phyloP scores from a whole-genome alignment of 2,329 filamentous ascomycete genomes.

The Boeremia exigua region DNA sequence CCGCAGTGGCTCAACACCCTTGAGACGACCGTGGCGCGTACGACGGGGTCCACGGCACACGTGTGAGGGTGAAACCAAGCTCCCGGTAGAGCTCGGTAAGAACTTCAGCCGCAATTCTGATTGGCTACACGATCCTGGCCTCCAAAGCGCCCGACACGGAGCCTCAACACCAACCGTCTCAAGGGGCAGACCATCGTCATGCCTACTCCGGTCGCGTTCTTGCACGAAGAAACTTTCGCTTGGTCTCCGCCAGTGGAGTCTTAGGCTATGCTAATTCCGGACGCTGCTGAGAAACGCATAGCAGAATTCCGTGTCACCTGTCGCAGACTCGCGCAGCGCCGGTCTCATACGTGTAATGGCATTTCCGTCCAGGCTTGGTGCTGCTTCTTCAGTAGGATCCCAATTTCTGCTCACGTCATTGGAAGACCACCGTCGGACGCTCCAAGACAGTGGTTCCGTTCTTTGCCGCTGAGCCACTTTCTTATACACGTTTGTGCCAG shows the following conservation, averaged over 20 bases:
- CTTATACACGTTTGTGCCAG: slow-evolving; percentile 31
- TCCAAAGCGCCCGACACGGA: slow-evolving; percentile 28
- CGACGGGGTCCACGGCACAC: slow-evolving; percentile 12
- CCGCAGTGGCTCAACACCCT: slow-evolving; percentile 12
- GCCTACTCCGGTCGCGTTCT: slow-evolving; percentile 23
- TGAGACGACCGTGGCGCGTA: slow-evolving; percentile 16
- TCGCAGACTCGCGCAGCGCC: slow-evolving; percentile 41
- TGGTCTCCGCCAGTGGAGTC: slow-evolving; percentile 30
- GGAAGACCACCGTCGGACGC: slow-evolving; percentile 23
- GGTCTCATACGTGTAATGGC: slow-evolving; percentile 43
- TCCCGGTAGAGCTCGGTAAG: slow-evolving; percentile 19
- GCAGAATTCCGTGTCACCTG: slow-evolving; percentile 31
- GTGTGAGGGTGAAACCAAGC: slow-evolving; percentile 26
- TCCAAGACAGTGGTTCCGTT: slow-evolving; percentile 27
- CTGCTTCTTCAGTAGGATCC: slow-evolving; percentile 37
- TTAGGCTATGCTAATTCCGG: slow-evolving; percentile 30
- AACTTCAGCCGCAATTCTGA: slow-evolving; percentile 6
- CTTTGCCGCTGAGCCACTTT: slow-evolving; percentile 25
- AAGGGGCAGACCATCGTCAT: slow-evolving; percentile 41
- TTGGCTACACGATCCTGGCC: slow-evolving; percentile 15
- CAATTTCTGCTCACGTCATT: slow-evolving; percentile 41
- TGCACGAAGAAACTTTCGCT: slow-evolving; percentile 30
- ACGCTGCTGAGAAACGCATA: slow-evolving; percentile 37
- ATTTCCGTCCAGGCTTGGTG: slow-evolving; percentile 33
- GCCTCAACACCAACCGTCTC: slow-evolving; percentile 49